Base-by-base conservation (phyloP, 495 filamentous ascomycete genomes). In the Hypoxylon lenormandii region DNA sequence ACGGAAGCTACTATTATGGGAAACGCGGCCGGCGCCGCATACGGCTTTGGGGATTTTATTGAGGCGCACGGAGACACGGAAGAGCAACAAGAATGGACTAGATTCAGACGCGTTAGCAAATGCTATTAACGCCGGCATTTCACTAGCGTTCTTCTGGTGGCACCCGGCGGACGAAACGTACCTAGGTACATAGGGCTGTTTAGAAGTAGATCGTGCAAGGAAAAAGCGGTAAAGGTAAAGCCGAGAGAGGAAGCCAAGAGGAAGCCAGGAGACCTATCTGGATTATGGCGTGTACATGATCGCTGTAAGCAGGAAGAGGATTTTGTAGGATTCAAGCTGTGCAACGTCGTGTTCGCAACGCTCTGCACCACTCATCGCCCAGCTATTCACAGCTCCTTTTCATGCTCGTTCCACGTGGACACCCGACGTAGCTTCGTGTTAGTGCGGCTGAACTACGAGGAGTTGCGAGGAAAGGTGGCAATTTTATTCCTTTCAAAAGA, bases 261-360 rank as follows among this genome's bases (percentile, higher is more conserved):
- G n/a, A 33, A 33, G 30, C 30, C 6, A 33, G n/a, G n/a, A n/a
- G n/a, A n/a, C n/a, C n/a, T n/a, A 26, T 46, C 18, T 37, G 40
- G 36, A 49, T 60, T 61, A 49, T 60, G 60, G 66, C 45, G 60
- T 10, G 7, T 18, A 45, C 1, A 18, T 61, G 36, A 66, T n/a
- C 37, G 30, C 30, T 7, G 1, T 33, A 33, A 7, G 30, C 10
- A 33, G 30, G 10, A 11, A 3, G 21, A 59, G 52, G 58, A 55
- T 47, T 50, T 50, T 43, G 68, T 18, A 66, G 68, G 57, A 71
- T 66, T 66, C 53, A 66, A 37, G 52, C 50, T 59, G 68, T 71
- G 58, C 53, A 33, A 66, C 62, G 48, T 66, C 51, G 53, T 42
- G 57, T 66, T 5, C 13, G 51, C 21, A 67, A 36, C 28, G 42